Conservation (phyloP, 2,329 filamentous ascomycete species). For the Arthroderma sp. region DNA sequence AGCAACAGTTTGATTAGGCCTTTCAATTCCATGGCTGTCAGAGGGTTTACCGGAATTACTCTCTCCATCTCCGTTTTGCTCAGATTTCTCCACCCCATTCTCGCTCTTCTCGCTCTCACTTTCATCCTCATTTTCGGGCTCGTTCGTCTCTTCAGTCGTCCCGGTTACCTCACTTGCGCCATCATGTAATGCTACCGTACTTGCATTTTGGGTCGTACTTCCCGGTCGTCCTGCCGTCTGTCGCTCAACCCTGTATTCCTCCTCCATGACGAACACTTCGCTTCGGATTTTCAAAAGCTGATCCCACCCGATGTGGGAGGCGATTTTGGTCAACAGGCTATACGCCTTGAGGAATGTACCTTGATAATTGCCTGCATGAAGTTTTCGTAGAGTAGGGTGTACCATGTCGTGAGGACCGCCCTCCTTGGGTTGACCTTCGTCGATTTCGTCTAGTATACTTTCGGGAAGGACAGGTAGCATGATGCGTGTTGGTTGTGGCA, state of each 20-base stretch:
- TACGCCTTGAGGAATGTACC: conserved; percentile 96
- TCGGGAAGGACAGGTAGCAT: conserved; percentile 77
- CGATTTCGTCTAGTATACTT: conserved; percentile 87
- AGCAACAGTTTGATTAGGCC: conserved; percentile 65
- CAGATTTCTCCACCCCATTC: conserved; percentile 24
- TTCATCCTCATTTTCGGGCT: conserved; percentile 21
- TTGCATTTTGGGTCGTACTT: conserved; percentile 55
- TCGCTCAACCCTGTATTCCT: conserved; percentile 80
- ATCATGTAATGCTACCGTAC: conserved; percentile 59
- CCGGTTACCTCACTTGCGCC: conserved; percentile 16
- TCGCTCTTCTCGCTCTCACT: conserved; percentile 12
- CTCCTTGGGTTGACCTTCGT: conserved; percentile 64
- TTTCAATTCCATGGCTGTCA: conserved; percentile 39
- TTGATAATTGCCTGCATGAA: conserved; percentile 81
- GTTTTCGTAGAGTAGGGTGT: conserved; percentile 70
- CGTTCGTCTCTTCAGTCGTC: conserved; percentile 20
- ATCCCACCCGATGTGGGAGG: conserved; percentile 94
- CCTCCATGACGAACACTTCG: conserved; percentile 98
- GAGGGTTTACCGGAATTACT: conserved; percentile 25
- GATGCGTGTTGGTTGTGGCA: conserved; percentile 85
- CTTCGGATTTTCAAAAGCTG: conserved; percentile 87
- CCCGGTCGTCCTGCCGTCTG: conserved; percentile 32
- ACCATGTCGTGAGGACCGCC: conserved; percentile 72
- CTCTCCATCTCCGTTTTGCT: conserved; percentile 15
- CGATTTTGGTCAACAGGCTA: conserved; percentile 86